Evolutionary conservation across 2,329 filamentous ascomycete species (phyloP), one percentile per base, ranked within the genome.

Genomic region (Dactylellina sp.): DNA sequence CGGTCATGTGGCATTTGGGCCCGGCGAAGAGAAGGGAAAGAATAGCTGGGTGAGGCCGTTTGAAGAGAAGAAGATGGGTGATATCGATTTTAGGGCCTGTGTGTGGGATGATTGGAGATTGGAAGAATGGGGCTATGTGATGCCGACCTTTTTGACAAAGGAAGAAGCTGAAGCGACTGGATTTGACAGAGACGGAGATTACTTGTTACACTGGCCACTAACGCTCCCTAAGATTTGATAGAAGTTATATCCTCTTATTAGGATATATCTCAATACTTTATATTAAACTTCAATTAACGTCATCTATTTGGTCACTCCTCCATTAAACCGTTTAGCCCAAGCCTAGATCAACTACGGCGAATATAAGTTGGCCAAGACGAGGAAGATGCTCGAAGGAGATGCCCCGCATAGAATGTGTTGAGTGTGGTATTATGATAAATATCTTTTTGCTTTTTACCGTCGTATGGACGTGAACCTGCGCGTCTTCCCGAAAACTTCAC

Each of bases 71-170:
- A 11, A 24, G 2, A 12, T 25, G 25, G 12, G 47, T 0, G 37
- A 37, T 18, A 32, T 68, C 5, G 40, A 46, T 2, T 14, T 53
- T 12, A 12, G 1, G 11, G 53, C 35, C 9, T 66, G 63, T 28
- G 16, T 68, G 9, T 68, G 63, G 63, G 63, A 68, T 28, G 63
- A 68, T 56, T 44, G 35, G 53, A 60, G 63, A 22, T 25, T 68
- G n/a, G 9, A 68, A 24, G 35, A 32, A 20, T 55, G 46, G 46
- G 55, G 55, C 9, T 68, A 68, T 55, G 20, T 37, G 25, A 16
- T 25, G 46, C 44, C 59, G 11, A 18, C 2, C 9, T 62, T 50
- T 32, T 25, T 47, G 32, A 39, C 42, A 37, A 6, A 39, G 11
- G 44, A 49, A n/a, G 57, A 49, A 25, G 37, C 46, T 9, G 24